Evolutionary conservation across 2,329 filamentous ascomycete species (phyloP).

Genomic region (Arthrobotrys entomopaga): DNA sequence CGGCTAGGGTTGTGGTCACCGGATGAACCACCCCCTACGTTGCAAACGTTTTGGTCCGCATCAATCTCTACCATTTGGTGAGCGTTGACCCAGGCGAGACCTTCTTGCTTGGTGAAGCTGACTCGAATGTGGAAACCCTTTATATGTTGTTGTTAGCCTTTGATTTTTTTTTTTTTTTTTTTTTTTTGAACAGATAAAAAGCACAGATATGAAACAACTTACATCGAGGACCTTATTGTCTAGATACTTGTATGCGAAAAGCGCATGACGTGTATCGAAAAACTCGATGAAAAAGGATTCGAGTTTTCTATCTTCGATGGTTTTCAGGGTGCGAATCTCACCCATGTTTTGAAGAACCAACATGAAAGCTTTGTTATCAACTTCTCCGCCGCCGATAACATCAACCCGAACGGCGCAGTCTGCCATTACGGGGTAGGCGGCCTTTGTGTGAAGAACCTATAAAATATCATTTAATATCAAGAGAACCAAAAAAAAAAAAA

Average conservation of each 20-base stretch:
- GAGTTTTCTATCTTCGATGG: conserved; percentile 63
- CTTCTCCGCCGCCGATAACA: conserved; percentile 5
- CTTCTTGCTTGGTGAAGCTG: conserved; percentile 54
- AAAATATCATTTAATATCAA: neutral
- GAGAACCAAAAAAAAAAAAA: neutral
- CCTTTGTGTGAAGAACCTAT: conserved; percentile 20
- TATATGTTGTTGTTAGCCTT: conserved; percentile 50
- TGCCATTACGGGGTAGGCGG: conserved; percentile 15
- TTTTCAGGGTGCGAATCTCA: conserved; percentile 68
- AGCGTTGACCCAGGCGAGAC: conserved; percentile 56
- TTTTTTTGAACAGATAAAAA: no score
- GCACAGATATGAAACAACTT: no score
- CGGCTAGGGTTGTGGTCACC: conserved; percentile 63
- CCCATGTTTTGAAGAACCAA: conserved; percentile 60
- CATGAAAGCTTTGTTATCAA: conserved; percentile 6
- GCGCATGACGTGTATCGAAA: conserved; percentile 65
- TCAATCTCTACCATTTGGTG: conserved; percentile 61
- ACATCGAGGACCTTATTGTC: conserved; percentile 61
- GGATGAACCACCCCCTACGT: conserved; percentile 65
- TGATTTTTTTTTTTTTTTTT: no score
- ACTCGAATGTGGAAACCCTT: conserved; percentile 60
- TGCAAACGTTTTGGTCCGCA: conserved; percentile 71
- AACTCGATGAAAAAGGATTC: conserved; percentile 68
- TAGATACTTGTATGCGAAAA: conserved; percentile 63
- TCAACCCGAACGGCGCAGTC: conserved; percentile 37